Base-by-base conservation (phyloP, 768 basidiomycete genomes). In the Cystobasidium tubakii region DNA sequence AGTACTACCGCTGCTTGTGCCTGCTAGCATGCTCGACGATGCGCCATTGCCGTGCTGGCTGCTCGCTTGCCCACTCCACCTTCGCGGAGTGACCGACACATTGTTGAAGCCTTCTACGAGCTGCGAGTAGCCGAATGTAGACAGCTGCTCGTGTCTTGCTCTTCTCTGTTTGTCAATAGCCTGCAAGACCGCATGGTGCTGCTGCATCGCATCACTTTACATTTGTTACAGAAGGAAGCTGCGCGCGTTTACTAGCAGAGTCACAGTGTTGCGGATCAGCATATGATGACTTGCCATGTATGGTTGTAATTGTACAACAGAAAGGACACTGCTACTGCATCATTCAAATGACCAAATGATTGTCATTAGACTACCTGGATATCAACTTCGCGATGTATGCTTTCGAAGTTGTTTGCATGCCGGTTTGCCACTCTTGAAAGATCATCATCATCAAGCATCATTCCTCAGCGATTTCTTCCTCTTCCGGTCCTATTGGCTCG, bases 401-500 rank as follows among this genome's bases (percentile, higher is more conserved):
- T 42, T 42, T 42, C 7, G 42, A 7, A 42, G 9, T 42, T 42
- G 7, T 7, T 17, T 7, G 17, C 17, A 7, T 42, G 17, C 17
- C 42, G 17, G 17, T 42, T 17, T 42, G 42, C 42, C 42, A 42
- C 42, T 42, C 42, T 42, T n/a, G n/a, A 42, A 42, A 7, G 17
- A 17, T 42, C 42, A 42, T 42, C 42, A 7, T 7, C 17, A 39
- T 39, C 39, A 9, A 9, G 15, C 21, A 9, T 50, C 46, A 50
- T 21, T 67, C 53, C 55, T 71, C 55, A 34, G 60, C 69, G 21
- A 60, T 60, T 1, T 60, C 54, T 15, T 71, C 69, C 15, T 53
- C 66, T 25, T 67, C 46, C n/a, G 54, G n/a, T 27, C 55, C 55
- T n/a, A 62, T 44, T 12, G n/a, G 23, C 57, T 36, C 66, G 19